Evolutionary conservation across 2,329 filamentous ascomycete genomes (phyloP).

Genomic region (Rhinocladiella similis): DNA sequence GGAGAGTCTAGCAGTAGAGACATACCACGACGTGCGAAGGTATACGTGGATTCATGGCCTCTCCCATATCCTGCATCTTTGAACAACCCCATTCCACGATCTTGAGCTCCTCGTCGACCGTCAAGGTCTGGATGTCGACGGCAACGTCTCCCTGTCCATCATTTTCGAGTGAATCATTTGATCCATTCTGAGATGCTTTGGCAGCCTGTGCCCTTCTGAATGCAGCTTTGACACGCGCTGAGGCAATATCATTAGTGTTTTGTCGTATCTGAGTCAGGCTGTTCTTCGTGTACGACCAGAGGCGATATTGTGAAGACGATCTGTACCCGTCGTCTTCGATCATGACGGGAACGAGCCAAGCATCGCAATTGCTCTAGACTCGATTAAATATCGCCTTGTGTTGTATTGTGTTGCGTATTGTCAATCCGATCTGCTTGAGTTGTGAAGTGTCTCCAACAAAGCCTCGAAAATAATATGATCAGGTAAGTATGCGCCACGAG

Average conservation of each 20-base stretch:
- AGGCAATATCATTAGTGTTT: slow-evolving; percentile 77
- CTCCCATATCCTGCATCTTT: slow-evolving; percentile 58
- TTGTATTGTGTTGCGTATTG: slow-evolving; percentile 3
- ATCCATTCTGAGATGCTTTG: slow-evolving; percentile 39
- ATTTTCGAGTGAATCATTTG: slow-evolving; percentile 27
- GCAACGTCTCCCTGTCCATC: slow-evolving; percentile 35
- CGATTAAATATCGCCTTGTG: neutral
- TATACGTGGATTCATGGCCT: slow-evolving; percentile 58
- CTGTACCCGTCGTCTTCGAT: slow-evolving; percentile 91
- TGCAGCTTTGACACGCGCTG: slow-evolving; percentile 64
- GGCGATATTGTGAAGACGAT: slow-evolving; percentile 81
- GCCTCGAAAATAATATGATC: no score
- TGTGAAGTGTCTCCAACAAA: no score
- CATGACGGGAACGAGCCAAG: slow-evolving; percentile 49
- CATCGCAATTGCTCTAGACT: neutral
- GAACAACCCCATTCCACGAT: slow-evolving; percentile 78
- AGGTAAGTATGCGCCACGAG: no score
- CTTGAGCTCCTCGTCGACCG: slow-evolving; percentile 76
- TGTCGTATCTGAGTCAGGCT: slow-evolving; percentile 70
- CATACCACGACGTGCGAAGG: slow-evolving; percentile 49
- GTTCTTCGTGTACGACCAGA: slow-evolving; percentile 86
- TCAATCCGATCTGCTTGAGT: no score
- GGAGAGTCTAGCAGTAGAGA: neutral
- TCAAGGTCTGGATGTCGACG: slow-evolving; percentile 66
- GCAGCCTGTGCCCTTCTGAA: slow-evolving; percentile 49